Evolutionary conservation across 1,139 yeast species (phyloP).

Genomic region (Debaryomyces sp.): DNA sequence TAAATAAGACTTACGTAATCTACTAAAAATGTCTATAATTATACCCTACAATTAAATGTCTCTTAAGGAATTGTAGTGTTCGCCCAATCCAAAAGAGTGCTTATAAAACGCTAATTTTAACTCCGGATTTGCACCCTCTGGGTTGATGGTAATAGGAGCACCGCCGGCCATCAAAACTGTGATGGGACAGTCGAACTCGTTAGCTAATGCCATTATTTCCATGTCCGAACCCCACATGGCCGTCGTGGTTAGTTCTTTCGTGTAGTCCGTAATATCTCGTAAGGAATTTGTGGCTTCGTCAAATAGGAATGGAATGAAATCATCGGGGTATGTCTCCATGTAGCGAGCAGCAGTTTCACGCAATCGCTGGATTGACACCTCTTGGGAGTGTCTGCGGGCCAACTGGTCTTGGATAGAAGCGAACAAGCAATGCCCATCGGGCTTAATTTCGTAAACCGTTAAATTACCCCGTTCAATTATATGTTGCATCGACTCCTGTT

Average conservation of each 20-base stretch:
- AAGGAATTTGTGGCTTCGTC: slow-evolving; percentile 71
- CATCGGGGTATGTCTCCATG: slow-evolving; percentile 64
- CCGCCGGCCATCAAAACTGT: slow-evolving; percentile 77
- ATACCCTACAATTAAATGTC: slow-evolving; percentile 29
- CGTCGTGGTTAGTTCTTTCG: slow-evolving; percentile 66
- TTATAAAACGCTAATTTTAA: slow-evolving; percentile 79
- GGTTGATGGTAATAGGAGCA: slow-evolving; percentile 62
- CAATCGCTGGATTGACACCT: slow-evolving; percentile 51
- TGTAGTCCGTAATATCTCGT: slow-evolving; percentile 69
- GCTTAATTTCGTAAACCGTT: slow-evolving; percentile 65
- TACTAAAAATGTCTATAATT: not conserved
- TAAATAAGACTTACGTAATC: not conserved
- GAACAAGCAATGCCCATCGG: slow-evolving; percentile 95
- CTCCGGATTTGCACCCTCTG: slow-evolving; percentile 48
- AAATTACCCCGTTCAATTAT: slow-evolving; percentile 53
- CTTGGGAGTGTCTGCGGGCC: slow-evolving; percentile 44
- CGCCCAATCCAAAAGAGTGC: slow-evolving; percentile 88
- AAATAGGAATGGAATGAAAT: slow-evolving; percentile 78
- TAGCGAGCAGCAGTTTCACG: slow-evolving; percentile 68
- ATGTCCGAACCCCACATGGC: slow-evolving; percentile 97
- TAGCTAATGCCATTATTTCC: slow-evolving; percentile 81
- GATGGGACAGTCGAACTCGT: slow-evolving; percentile 70
- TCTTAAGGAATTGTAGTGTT: slow-evolving; percentile 87
- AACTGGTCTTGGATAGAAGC: slow-evolving; percentile 85
- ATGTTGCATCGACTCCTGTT: slow-evolving; percentile 62